Evolutionary conservation across 2,329 filamentous ascomycete genomes (phyloP).

Genomic region (Trichoderma pleuroti): DNA sequence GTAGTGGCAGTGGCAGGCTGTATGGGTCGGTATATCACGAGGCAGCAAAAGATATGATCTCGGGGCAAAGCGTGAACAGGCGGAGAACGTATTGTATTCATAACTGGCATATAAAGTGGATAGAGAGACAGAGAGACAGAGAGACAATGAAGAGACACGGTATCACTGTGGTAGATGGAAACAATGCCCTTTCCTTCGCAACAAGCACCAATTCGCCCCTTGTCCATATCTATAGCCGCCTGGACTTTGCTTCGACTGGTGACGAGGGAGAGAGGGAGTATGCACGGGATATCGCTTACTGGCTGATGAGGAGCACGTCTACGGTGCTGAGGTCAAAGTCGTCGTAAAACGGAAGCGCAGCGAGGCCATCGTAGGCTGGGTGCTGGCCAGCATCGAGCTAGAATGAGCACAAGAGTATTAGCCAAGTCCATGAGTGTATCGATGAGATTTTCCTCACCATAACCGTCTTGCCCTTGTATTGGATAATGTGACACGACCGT

Average conservation of each 20-base stretch:
- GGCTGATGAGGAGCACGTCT: slow-evolving; percentile 95
- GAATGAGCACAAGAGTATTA: background rate
- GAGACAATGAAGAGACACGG: slow-evolving; percentile 18
- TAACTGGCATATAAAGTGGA: slow-evolving; percentile 33
- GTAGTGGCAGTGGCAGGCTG: background rate
- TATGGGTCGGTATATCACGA: slow-evolving; percentile 19
- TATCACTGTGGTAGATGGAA: slow-evolving; percentile 16
- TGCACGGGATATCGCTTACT: slow-evolving; percentile 63
- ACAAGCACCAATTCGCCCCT: slow-evolving; percentile 26
- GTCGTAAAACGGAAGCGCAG: slow-evolving; percentile 93
- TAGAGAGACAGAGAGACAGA: slow-evolving; percentile 20
- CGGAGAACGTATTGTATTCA: slow-evolving; percentile 38
- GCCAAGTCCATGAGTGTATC: background rate
- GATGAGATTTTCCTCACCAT: slow-evolving; percentile 63
- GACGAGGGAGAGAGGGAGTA: background rate
- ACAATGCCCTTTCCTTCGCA: slow-evolving; percentile 20
- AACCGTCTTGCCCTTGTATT: slow-evolving; percentile 98
- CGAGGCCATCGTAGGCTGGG: slow-evolving; percentile 90
- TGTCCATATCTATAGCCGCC: slow-evolving; percentile 20
- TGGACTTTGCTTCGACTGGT: background rate
- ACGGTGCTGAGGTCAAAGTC: slow-evolving; percentile 97
- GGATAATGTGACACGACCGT: slow-evolving; percentile 93
- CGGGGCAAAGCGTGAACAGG: slow-evolving; percentile 9
- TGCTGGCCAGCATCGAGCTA: slow-evolving; percentile 97
- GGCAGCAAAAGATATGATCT: slow-evolving; percentile 4